Conservation (phyloP, 2,329 filamentous ascomycete genomes). For the Calonectria ilicicola region DNA sequence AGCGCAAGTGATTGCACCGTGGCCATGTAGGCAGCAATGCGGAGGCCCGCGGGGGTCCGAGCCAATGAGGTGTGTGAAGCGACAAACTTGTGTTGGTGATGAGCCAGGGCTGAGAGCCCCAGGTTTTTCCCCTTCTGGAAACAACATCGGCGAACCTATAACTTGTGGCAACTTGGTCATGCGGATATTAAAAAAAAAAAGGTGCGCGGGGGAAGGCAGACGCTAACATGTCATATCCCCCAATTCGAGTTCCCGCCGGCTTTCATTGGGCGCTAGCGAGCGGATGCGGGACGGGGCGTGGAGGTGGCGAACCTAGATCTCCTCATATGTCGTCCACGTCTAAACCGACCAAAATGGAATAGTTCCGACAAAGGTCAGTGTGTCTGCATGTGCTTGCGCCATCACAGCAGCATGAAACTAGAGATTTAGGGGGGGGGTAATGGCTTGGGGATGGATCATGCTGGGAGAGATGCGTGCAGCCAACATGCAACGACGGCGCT, state of each 20-base stretch:
- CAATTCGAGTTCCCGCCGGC: not conserved
- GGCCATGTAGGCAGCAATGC: not conserved
- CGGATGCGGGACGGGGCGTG: conserved; percentile 3
- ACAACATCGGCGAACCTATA: too few species aligned
- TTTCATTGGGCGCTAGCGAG: not conserved
- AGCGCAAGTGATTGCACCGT: not conserved
- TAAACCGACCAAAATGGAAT: not conserved
- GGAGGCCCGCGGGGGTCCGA: not conserved
- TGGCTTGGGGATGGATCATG: not conserved
- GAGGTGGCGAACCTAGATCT: not conserved
- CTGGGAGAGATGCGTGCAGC: not conserved
- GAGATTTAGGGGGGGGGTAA: not conserved
- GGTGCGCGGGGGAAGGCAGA: not conserved
- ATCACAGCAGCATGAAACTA: not conserved
- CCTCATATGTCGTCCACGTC: not conserved
- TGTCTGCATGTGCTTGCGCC: too few species aligned
- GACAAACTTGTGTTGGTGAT: not conserved
- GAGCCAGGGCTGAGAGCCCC: not conserved
- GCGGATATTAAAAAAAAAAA: not conserved
- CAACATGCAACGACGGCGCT: not conserved
- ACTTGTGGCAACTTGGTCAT: not conserved
- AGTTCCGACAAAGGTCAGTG: not conserved
- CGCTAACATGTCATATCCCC: not conserved
- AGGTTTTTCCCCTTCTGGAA: not conserved
- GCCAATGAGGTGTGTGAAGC: not conserved